Conservation (phyloP, 441 rosid genomes). For the Capsella rubella region DNA sequence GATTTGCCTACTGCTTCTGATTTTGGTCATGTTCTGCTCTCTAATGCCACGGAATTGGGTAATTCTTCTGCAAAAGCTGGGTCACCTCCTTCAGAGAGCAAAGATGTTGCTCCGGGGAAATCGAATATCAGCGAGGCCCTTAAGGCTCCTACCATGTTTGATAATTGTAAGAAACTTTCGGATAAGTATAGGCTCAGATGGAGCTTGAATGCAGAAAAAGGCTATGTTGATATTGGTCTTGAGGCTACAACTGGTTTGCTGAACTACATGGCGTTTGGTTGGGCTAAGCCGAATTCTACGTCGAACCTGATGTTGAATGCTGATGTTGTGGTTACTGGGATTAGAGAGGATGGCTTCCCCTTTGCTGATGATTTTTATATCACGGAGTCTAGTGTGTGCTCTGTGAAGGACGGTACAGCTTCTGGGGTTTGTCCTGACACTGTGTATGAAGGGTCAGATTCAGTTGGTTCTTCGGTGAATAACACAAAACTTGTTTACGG, state of each 20-base stretch:
- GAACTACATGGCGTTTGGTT: slow-evolving; percentile 93
- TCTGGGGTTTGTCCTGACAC: slow-evolving; percentile 91
- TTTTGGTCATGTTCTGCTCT: slow-evolving; percentile 78
- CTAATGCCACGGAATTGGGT: slow-evolving; percentile 50
- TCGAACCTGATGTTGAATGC: slow-evolving; percentile 72
- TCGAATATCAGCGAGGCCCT: slow-evolving; percentile 33
- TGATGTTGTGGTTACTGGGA: slow-evolving; percentile 79
- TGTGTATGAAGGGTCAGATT: slow-evolving; percentile 59
- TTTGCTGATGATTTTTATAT: slow-evolving; percentile 87
- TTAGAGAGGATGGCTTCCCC: slow-evolving; percentile 74
- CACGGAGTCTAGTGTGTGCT: slow-evolving; percentile 74
- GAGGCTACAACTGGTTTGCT: slow-evolving; percentile 69
- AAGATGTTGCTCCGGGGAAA: slow-evolving; percentile 14
- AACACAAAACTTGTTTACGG: slow-evolving; percentile 80
- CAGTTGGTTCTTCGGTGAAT: slow-evolving; percentile 58
- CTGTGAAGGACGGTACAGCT: slow-evolving; percentile 66
- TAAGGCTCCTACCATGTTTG: slow-evolving; percentile 72
- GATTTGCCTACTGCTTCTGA: slow-evolving; percentile 73
- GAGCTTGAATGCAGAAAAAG: slow-evolving; percentile 70
- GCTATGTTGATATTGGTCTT: slow-evolving; percentile 76
- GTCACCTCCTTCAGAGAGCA: slow-evolving; percentile 48
- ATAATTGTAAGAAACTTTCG: slow-evolving; percentile 76
- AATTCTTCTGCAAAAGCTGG: slow-evolving; percentile 46
- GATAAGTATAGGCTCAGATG: slow-evolving; percentile 74
- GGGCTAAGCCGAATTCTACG: slow-evolving; percentile 67